Evolutionary conservation across 2,329 filamentous ascomycete species (phyloP).

Genomic region (Colletotrichum sansevieriae): DNA sequence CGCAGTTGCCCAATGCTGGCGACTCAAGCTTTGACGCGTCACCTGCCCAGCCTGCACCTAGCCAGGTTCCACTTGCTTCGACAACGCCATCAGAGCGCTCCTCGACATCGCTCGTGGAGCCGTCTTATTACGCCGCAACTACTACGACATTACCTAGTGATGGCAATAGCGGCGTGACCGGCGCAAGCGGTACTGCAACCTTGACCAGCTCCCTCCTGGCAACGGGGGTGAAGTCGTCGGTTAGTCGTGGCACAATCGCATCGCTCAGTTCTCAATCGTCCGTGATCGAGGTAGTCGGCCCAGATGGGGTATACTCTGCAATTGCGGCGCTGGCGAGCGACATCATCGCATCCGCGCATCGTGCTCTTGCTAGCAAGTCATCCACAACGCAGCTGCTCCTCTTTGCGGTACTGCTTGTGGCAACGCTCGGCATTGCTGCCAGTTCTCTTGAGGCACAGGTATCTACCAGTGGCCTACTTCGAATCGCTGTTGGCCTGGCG

Average conservation of each 20-base stretch:
- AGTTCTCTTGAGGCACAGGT: neutral
- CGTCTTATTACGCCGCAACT: neutral
- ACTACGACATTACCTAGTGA: neutral
- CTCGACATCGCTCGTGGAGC: constrained; percentile 3
- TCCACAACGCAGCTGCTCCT: constrained; percentile 9
- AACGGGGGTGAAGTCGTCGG: neutral
- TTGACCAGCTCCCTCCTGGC: neutral
- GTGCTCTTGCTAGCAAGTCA: neutral
- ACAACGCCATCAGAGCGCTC: neutral
- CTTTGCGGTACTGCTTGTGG: constrained; percentile 14
- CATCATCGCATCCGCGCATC: neutral
- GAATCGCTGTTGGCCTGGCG: constrained; percentile 22
- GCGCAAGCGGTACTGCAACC: neutral
- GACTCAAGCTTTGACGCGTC: neutral
- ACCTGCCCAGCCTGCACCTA: neutral
- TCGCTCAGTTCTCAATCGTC: neutral
- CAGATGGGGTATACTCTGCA: neutral
- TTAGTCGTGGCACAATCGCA: neutral
- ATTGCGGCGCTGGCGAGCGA: neutral
- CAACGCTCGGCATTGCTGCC: neutral
- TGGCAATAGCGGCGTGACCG: neutral
- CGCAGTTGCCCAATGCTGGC: neutral
- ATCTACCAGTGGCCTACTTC: neutral
- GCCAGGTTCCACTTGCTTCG: neutral
- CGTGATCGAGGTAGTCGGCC: neutral